These are phyloP conservation scores for Colletotrichum coccodes DNA, from an alignment of 2,329 filamentous ascomycete species.

Conservation along the genomic window DNA sequence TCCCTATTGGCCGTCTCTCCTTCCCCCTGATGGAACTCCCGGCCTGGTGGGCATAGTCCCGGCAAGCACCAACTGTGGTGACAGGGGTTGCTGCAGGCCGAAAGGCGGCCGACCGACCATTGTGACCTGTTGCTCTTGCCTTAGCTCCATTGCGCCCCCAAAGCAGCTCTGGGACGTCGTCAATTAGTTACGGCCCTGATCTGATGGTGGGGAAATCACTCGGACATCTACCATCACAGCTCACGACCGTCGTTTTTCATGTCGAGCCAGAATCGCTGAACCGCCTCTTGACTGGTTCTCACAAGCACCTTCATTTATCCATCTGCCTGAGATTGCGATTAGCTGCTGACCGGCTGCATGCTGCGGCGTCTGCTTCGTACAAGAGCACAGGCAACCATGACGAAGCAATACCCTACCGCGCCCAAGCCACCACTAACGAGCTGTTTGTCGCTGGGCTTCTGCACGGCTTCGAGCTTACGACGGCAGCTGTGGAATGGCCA, in stretches of 20 bases:
- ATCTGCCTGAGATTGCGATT: background rate
- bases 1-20: constrained; percentile 13
- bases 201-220: background rate
- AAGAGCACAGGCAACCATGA: background rate
- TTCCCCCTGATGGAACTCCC: constrained; percentile 15
- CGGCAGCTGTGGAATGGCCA: background rate
- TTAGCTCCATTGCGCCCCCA: background rate
- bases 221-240: constrained; percentile 1
- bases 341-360: constrained; percentile 17
- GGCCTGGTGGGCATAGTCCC: constrained; percentile 18
- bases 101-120: constrained; percentile 7
- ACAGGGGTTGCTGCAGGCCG: constrained; percentile 28
- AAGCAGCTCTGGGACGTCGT: background rate
- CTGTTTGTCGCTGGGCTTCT: background rate
- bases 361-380: background rate
- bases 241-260: background rate
- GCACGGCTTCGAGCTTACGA: background rate
- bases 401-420: background rate
- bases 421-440: background rate
- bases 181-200: background rate
- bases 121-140: background rate
- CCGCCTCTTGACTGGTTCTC: background rate
- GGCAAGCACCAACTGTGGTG: constrained; percentile 19
- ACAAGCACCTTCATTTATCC: background rate
- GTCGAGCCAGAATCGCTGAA: background rate